Evolutionary conservation across 1,139 yeast species (phyloP), one percentile per base, ranked within the genome.

Genomic region (Wickerhamiella infanticola): DNA sequence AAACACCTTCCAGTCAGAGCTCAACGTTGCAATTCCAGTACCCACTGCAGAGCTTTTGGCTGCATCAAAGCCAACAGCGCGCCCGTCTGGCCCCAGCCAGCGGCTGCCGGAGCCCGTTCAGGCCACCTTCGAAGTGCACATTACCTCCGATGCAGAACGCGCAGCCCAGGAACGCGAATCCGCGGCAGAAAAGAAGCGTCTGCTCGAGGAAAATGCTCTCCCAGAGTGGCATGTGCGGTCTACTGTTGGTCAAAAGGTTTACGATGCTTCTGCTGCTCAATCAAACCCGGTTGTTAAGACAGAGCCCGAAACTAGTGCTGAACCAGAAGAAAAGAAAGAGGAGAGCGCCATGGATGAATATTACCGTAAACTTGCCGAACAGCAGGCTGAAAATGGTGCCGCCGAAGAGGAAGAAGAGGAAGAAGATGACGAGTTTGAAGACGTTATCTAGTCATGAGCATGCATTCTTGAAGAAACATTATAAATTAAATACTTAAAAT

Each of bases 141-240:
- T 90, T 61, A 82, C 96, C 4, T 88, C 95, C 2, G 85, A 81
- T 58, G 94, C 83, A 60, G 96, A 86, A 59, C 77, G 79, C 51
- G 74, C 76, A 53, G 82, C 60, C 39, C 52, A 52, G 43, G 66
- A 58, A 45, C 55, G 75, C 54, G 73, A 75, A 58, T 88, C 80
- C 55, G 75, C 72, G 53, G 73, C 78, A 70, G 76, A 79, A 72
- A 83, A 81, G 61, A 74, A 58, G 38, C 56, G 64, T 35, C 57
- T 57, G 41, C 64, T 88, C 60, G 82, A 83, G 59, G 95, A 88
- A 63, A 90, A 93, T 61, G 96, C 95, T 1, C 70, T 90, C 55
- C 98, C 99, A 8, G 79, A 94, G 25, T 90, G 99, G 99, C 95
- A 90, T 61, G 75, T 81, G 53, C 80, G 80, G 54, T 79, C 93